A percentile compares a stretch with the other conserved stretches of the same genome.
Conservation (phyloP, 2,329 filamentous ascomycete species). For the Thielaviopsis musarum region DNA sequence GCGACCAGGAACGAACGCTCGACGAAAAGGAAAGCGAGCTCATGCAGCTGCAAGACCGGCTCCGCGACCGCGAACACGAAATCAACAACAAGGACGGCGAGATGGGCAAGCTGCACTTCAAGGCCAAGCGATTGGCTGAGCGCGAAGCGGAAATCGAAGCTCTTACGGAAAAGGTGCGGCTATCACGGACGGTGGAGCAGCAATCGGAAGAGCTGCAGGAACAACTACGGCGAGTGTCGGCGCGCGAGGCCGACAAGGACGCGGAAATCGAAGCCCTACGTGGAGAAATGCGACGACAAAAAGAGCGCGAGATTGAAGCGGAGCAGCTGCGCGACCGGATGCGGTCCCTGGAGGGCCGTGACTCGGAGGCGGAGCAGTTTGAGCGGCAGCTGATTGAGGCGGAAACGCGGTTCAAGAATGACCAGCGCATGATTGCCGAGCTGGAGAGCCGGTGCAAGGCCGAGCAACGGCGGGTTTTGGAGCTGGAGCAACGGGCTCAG, state of each 20-base stretch:
- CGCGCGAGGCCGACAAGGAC: conserved; percentile 5
- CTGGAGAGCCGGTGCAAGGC: conserved; percentile 45
- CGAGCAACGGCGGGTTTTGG: conserved; percentile 30
- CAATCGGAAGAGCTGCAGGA: conserved; percentile 6
- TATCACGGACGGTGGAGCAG: background rate
- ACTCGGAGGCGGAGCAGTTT: conserved; percentile 17
- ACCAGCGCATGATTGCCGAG: conserved; percentile 32
- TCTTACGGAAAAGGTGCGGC: conserved; percentile 6
- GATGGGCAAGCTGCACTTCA: conserved; percentile 5
- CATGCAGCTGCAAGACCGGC: conserved; percentile 23
- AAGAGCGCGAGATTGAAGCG: conserved; percentile 8
- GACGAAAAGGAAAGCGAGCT: conserved; percentile 8
- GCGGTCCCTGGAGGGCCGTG: conserved; percentile 5
- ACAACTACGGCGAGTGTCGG: conserved; percentile 3
- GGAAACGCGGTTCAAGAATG: conserved; percentile 41
- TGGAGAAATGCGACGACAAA: conserved; percentile 4
- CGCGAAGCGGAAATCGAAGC: conserved; percentile 9
- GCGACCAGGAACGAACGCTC: conserved; percentile 3
- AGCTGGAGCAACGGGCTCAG: conserved; percentile 36
- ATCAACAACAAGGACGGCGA: background rate
- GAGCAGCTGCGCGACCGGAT: conserved; percentile 4
- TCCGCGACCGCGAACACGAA: background rate
- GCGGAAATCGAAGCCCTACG: conserved; percentile 5
- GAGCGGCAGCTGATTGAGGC: conserved; percentile 30
- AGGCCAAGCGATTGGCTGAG: conserved; percentile 3